phyloP scores from a whole-genome alignment of 768 basidiomycete species.

The Scleroderma bovista region DNA sequence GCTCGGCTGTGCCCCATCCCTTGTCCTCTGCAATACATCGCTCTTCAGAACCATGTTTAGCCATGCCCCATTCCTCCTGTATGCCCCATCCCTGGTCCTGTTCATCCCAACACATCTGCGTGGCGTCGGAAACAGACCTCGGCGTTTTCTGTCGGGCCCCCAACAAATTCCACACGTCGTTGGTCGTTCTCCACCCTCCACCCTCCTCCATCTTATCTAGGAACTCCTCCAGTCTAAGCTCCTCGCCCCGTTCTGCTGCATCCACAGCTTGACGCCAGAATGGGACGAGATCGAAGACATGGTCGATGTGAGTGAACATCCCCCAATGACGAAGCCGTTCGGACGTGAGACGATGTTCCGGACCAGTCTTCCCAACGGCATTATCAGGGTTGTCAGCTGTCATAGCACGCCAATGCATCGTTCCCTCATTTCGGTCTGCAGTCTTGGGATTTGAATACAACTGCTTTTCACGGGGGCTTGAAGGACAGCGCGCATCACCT shows the following conservation, averaged over 20 bases:
- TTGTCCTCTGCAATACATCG: not conserved
- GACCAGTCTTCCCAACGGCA: constrained; percentile 17
- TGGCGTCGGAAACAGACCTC: constrained; percentile 13
- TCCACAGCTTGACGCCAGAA: constrained; percentile 49
- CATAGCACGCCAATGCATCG: constrained; percentile 7
- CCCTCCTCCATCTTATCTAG: constrained; percentile 35
- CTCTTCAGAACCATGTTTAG: not conserved
- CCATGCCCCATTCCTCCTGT: constrained; percentile 12
- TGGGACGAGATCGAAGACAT: constrained; percentile 44
- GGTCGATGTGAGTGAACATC: constrained; percentile 37
- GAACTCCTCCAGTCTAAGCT: constrained; percentile 41
- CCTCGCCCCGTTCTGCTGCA: constrained; percentile 42
- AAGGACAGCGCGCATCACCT: no score
- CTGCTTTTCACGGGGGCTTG: constrained; percentile 12
- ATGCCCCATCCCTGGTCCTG: constrained; percentile 14
- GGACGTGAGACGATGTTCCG: constrained; percentile 28
- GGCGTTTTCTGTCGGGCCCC: constrained; percentile 19
- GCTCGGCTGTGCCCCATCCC: not conserved
- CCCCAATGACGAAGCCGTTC: constrained; percentile 24
- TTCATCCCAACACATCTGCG: constrained; percentile 7
- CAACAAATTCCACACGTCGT: constrained; percentile 24
- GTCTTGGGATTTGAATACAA: constrained; percentile 22
- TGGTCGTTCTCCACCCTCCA: constrained; percentile 26
- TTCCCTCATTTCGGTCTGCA: constrained; percentile 29
- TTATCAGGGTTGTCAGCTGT: constrained; percentile 5